Evolutionary conservation across 495 filamentous ascomycete genomes (phyloP).

Genomic region (Platismatia glauca): DNA sequence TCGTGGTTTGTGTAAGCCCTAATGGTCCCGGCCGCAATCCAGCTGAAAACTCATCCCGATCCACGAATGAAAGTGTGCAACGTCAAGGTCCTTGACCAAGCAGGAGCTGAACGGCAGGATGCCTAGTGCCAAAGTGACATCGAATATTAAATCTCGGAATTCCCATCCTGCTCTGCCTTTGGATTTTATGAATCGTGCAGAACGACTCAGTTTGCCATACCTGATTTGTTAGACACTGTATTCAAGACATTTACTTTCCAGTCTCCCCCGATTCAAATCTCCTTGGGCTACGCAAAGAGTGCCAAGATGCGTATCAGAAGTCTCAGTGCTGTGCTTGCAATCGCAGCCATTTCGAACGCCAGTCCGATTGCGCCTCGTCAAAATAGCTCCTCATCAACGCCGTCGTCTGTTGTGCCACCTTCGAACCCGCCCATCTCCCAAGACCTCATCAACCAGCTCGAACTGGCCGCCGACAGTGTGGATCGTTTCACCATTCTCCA

Average conservation of each 20-base stretch:
- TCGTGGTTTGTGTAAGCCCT: not conserved
- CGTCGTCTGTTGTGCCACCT: conserved; percentile 1
- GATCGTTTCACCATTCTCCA: conserved; percentile 29
- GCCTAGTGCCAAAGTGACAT: no score
- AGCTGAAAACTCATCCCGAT: not conserved
- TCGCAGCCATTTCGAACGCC: not conserved
- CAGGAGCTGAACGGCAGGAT: not conserved
- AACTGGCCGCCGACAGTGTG: conserved; percentile 17
- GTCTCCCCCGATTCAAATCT: not conserved
- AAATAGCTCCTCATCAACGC: not conserved
- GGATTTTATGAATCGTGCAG: no score
- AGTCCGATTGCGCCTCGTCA: not conserved
- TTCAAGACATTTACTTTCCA: no score
- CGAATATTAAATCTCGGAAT: no score
- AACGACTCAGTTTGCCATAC: no score
- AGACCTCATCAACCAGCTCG: conserved; percentile 11
- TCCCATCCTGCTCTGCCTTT: not conserved
- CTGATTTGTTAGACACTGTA: no score
- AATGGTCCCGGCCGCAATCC: not conserved
- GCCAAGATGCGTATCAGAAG: not conserved
- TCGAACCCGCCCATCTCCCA: conserved; percentile 9
- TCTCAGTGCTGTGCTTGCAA: not conserved
- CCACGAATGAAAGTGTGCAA: not conserved
- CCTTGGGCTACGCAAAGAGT: not conserved
- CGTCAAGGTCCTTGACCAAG: not conserved